Evolutionary conservation across 805 yeast species (phyloP).

Genomic region (Metschnikowia colocasiae): DNA sequence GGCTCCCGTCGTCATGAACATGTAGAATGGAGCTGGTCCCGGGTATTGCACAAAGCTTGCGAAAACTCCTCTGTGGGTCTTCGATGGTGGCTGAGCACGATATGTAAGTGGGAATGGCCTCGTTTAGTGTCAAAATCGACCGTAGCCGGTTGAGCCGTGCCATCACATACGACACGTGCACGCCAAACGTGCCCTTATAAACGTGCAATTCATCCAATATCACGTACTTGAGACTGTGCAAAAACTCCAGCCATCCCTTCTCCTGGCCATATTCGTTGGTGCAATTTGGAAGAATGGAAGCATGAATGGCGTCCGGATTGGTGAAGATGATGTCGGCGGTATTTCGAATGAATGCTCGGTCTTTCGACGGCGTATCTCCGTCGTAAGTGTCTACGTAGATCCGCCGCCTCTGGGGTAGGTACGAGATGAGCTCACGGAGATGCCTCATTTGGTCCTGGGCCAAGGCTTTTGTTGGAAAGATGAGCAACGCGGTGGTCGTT

Average conservation of each 20-base stretch:
- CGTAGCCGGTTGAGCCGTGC: conserved; percentile 66
- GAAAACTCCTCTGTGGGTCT: conserved; percentile 70
- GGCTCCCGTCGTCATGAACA: conserved; percentile 81
- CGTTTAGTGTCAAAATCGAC: conserved; percentile 14
- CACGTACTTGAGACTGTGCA: conserved; percentile 61
- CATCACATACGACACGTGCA: conserved; percentile 85
- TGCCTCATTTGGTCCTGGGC: conserved; percentile 95
- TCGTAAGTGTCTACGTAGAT: conserved; percentile 77
- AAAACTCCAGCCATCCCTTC: conserved; percentile 62
- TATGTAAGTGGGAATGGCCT: conserved; percentile 51
- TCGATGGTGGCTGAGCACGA: conserved; percentile 93
- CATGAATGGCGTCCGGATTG: conserved; percentile 92
- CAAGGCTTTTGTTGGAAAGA: conserved; percentile 95
- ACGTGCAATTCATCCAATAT: conserved; percentile 85
- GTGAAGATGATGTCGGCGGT: conserved; percentile 81
- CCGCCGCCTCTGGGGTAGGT: conserved; percentile 40
- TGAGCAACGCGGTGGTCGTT: conserved; percentile 68
- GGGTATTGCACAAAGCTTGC: conserved; percentile 65
- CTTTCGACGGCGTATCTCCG: conserved; percentile 77
- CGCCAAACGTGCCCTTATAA: conserved; percentile 87
- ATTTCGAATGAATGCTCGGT: conserved; percentile 52
- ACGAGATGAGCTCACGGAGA: conserved; percentile 53
- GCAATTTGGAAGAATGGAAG: conserved; percentile 69
- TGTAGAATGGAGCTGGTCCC: conserved; percentile 45
- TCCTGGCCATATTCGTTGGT: conserved; percentile 25